Evolutionary conservation across 129 eudicot species (phyloP), one percentile per base, ranked within the genome.

Genomic region (Centella asiatica): DNA sequence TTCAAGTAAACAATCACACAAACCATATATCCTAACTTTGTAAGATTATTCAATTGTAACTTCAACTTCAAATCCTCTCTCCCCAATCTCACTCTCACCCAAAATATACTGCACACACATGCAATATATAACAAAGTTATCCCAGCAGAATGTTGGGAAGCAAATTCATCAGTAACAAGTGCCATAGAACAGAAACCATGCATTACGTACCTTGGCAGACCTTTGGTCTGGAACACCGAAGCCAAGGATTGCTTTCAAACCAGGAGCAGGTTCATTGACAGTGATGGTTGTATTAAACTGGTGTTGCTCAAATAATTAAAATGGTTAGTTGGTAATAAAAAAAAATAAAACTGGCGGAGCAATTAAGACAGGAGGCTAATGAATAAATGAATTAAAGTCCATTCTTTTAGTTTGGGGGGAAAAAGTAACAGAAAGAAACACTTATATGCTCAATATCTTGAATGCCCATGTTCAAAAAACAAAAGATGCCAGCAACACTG

Each of bases 221-320:
- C 81, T 79, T 57, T 83, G 95, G 72, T 83, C 95, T 29, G 97
- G 97, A 77, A 86, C 79, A 64, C 44, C 81, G 65, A 81, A 83
- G 85, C 95, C 83, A 11, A 90, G 64, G 58, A 90, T 83, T 18
- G 90, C 72, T 77, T 83, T 90, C 77, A 86, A 36, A 8, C 97
- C 97, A 67, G 94, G 95, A 23, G 83, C 83, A 72, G 83, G 83
- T 72, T 90, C 95, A 60, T 86, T 85, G 62, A 90, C 71, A 17
- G 75, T 67, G 17, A 90, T 50, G 22, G 90, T 90, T 24, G 94
- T 76, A 19, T 84, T 73, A 28, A 90, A 24, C 63, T 57, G 46
- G 40, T 15, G 36, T 0, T 24, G 13, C 17, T 1, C 46, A 57
- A 6, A n/a, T n/a, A n/a, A n/a, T n/a, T n/a, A n/a, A n/a, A 57